Base-by-base conservation (phyloP, 192 early-diverging fungal species). In the Powellomyces hirtus region DNA sequence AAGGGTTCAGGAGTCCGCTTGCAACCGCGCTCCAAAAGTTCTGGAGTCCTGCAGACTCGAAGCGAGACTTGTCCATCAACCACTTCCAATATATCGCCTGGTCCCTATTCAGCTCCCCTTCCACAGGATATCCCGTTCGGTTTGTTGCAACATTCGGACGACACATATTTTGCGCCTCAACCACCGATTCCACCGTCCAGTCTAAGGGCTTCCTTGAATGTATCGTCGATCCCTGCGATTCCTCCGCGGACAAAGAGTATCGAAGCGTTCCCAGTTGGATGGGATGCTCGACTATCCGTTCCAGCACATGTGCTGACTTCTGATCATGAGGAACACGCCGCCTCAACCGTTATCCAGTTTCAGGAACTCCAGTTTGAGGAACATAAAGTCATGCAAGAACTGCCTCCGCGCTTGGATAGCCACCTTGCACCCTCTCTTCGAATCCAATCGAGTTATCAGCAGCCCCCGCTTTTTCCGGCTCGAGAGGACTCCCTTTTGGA, bases 221-320 rank as follows among this genome's bases (percentile, higher is more conserved):
- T 1, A n/a, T 4, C 57, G 22, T 37, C 57, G 24, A 7, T 8
- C 18, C 1, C 42, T 20, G 33, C 62, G 27, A 4, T 67, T 10
- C 65, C 65, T n/a, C 65, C 65, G 18, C 51, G 65, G 5, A 57
- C 53, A 13, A 57, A 55, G 30, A 67, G 65, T 27, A 14, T 22
- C 22, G 65, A 55, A 20, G 65, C 65, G 0, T 67, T 67, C 34
- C 50, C 65, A 7, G 34, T 1, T 22, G 53, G 53, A 31, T 67
- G 65, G 65, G 65, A 67, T 42, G 29, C 53, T 37, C 29, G 36
- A 2, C 46, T 14, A 24, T 24, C 46, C n/a, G 14, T 11, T 18
- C 40, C 8, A 42, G 10, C 40, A 11, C 18, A 42, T 18, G 40
- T 18, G 8, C 10, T 42, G 40, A 11, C 26, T 18, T 24, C 46